phyloP scores from a whole-genome alignment of 257 asterid species.

The Solanum raphanifolium region DNA sequence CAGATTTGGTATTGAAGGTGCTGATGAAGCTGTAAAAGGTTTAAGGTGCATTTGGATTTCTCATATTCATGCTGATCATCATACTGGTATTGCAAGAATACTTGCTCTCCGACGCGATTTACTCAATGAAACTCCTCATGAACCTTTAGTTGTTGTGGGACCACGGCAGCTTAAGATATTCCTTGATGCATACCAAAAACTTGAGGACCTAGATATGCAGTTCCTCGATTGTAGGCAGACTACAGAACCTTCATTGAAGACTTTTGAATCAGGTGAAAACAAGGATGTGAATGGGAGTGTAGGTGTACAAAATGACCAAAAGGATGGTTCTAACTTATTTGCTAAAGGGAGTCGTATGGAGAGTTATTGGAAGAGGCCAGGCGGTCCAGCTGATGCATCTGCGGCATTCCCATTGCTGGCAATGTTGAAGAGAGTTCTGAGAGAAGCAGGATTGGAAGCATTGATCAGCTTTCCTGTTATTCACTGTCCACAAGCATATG shows the following conservation, averaged over 20 bases:
- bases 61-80: conserved; percentile 98
- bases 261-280: conserved; percentile 30
- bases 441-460: conserved; percentile 60
- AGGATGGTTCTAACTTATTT: conserved; percentile 30
- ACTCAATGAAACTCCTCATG: conserved; percentile 52
- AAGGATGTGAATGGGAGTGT: conserved; percentile 7
- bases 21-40: conserved; percentile 65
- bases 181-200: conserved; percentile 89
- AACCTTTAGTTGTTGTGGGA: conserved; percentile 66
- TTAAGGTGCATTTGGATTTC: conserved; percentile 90
- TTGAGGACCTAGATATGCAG: conserved; percentile 86
- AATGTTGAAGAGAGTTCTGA: conserved; percentile 37
- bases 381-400: conserved; percentile 29
- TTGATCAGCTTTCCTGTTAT: conserved; percentile 73
- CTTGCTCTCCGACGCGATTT: conserved; percentile 68
- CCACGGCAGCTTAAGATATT: conserved; percentile 82
- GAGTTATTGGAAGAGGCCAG: conserved; percentile 54
- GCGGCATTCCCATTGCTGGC: conserved; percentile 28
- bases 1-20: conserved; percentile 81
- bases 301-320: conserved; percentile 1
- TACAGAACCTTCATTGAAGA: conserved; percentile 42
- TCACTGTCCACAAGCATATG: conserved; percentile 86
- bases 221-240: conserved; percentile 78
- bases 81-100: conserved; percentile 91
- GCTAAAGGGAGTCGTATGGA: conserved; percentile 64